Percentiles rank a stretch among this genome's conserved stretches.
These are phyloP conservation scores for Heracleum sosnowskyi DNA, from an alignment of 129 eudicot genomes.

Conservation along the genomic window DNA sequence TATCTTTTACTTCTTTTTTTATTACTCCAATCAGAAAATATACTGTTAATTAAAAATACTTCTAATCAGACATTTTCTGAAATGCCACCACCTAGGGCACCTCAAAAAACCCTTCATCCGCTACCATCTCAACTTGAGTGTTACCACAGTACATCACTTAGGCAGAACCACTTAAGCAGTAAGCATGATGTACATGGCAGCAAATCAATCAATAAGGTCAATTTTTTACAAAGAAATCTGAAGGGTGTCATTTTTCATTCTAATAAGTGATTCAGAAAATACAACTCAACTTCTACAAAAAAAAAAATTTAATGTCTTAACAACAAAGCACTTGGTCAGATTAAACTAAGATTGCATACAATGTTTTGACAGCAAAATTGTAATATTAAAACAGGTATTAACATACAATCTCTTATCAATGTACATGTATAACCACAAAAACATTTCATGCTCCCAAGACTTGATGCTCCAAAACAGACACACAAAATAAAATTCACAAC, in stretches of 20 bases:
- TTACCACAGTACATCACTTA: neutral
- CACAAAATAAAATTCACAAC: no score
- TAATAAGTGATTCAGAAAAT: neutral
- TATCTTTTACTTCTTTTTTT: neutral
- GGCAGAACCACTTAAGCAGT: neutral
- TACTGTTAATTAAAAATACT: no score
- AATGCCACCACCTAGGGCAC: neutral
- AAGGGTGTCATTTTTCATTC: neutral
- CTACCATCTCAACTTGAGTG: neutral
- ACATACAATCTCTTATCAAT: neutral
- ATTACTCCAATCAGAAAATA: no score
- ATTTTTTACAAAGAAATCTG: no score
- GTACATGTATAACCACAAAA: neutral
- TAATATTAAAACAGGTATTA: neutral
- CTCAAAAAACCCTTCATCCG: neutral
- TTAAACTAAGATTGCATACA: neutral
- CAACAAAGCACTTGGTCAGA: neutral
- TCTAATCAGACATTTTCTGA: no score
- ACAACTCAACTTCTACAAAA: neutral
- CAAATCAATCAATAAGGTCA: neutral
- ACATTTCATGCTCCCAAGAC: neutral
- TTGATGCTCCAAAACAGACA: neutral
- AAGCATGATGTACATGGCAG: neutral
- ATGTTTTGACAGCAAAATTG: neutral
- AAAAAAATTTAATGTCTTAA: no score